These are phyloP conservation scores for Lasiodiplodia sp. DNA, from an alignment of 2,329 filamentous ascomycete species.

Conservation along the genomic window DNA sequence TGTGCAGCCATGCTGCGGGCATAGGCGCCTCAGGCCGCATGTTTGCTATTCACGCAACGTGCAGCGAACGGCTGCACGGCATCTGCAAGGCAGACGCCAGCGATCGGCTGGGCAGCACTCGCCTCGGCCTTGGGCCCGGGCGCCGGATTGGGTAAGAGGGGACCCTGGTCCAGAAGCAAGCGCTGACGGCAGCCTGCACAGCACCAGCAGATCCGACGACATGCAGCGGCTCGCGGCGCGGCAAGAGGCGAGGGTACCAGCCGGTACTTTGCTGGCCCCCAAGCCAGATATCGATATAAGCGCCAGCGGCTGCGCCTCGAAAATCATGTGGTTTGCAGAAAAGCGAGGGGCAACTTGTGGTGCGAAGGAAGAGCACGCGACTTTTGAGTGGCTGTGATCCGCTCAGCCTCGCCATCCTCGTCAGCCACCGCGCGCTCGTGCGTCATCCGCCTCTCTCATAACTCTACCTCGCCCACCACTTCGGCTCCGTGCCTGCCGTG, in stretches of 20 bases:
- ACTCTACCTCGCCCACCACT: not conserved
- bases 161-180: slow-evolving; percentile 4
- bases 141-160: not conserved
- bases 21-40: not conserved
- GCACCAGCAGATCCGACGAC: slow-evolving; percentile 7
- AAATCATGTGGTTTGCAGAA: slow-evolving; percentile 18
- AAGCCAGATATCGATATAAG: not conserved
- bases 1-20: not conserved
- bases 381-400: slow-evolving; percentile 15
- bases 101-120: slow-evolving; percentile 9
- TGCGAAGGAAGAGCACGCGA: slow-evolving; percentile 5
- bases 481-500: not conserved
- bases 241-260: not conserved
- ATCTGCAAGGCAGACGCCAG: not conserved
- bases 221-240: not conserved
- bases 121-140: slow-evolving; percentile 12
- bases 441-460: slow-evolving; percentile 21
- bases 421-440: slow-evolving; percentile 14
- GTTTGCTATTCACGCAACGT: slow-evolving; percentile 6
- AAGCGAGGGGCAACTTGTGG: not conserved
- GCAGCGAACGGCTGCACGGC: slow-evolving; percentile 10
- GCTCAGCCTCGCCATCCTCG: slow-evolving; percentile 13
- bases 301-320: slow-evolving; percentile 11
- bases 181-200: slow-evolving; percentile 18
- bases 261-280: slow-evolving; percentile 1